phyloP scores from a whole-genome alignment of 345 rosid species.

The Brassica nigra region DNA sequence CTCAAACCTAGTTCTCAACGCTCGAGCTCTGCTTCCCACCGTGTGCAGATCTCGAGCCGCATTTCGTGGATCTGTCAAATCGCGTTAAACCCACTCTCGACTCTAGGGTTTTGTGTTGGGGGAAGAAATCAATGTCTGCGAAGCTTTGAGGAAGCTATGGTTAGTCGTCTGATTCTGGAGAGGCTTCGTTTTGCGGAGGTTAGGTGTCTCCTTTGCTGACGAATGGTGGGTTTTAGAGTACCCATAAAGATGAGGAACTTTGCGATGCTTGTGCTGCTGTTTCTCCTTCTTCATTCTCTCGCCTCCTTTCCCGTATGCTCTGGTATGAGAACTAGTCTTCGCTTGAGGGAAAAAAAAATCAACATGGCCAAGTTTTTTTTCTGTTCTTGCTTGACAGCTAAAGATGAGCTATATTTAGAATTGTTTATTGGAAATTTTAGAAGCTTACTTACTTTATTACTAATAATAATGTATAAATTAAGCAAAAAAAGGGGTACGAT shows the following conservation, averaged over 20 bases:
- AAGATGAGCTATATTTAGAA: slow-evolving; percentile 39
- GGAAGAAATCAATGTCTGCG: slow-evolving; percentile 18
- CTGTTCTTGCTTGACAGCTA: slow-evolving; percentile 11
- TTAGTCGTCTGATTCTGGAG: slow-evolving; percentile 26
- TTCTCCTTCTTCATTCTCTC: slow-evolving; percentile 51
- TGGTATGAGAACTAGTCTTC: slow-evolving; percentile 17
- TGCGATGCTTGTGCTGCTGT: slow-evolving; percentile 43
- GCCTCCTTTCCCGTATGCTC: slow-evolving; percentile 44
- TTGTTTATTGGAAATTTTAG: slow-evolving; percentile 22
- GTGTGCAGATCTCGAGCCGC: slow-evolving; percentile 53
- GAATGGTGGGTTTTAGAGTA: slow-evolving; percentile 47
- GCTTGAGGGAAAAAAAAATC: neutral
- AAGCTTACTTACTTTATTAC: slow-evolving; percentile 21
- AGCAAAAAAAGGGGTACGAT: slow-evolving; percentile 10
- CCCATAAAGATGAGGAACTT: slow-evolving; percentile 50
- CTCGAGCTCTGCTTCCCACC: slow-evolving; percentile 19
- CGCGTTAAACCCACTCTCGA: slow-evolving; percentile 33
- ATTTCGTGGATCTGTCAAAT: slow-evolving; percentile 64
- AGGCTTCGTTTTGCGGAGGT: slow-evolving; percentile 30
- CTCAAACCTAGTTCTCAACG: neutral
- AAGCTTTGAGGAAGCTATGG: slow-evolving; percentile 41
- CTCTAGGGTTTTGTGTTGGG: slow-evolving; percentile 52
- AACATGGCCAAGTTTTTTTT: slow-evolving; percentile 4
- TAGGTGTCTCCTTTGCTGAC: slow-evolving; percentile 41
- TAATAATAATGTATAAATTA: slow-evolving; percentile 20